Conservation (phyloP, 2,329 filamentous ascomycete genomes). For the Talaromyces sp. region DNA sequence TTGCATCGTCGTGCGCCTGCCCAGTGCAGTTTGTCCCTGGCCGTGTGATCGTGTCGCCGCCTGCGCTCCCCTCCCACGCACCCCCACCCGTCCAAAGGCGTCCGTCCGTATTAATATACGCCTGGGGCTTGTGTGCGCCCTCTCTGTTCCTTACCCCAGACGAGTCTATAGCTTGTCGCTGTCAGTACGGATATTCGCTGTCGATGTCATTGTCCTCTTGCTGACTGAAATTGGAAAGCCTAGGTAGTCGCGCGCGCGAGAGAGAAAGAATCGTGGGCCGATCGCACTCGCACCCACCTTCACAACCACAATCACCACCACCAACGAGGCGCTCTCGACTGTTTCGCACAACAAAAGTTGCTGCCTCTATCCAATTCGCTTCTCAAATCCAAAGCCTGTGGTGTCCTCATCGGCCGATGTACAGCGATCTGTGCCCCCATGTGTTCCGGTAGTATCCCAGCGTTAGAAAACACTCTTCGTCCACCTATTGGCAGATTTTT, state of each 20-base stretch:
- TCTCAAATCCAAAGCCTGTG: background rate
- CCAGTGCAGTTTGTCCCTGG: background rate
- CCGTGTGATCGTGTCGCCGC: background rate
- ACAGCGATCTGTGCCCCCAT: conserved; percentile 29
- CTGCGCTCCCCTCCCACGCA: background rate
- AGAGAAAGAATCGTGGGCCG: background rate
- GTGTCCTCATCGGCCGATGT: conserved; percentile 28
- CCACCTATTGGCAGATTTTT: conserved; percentile 24
- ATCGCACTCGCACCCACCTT: background rate
- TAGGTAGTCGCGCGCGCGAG: background rate
- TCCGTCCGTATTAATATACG: background rate
- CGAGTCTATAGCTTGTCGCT: background rate
- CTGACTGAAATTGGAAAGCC: background rate
- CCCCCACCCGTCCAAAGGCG: background rate
- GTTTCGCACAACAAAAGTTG: background rate
- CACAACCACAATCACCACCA: background rate
- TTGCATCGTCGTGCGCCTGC: background rate
- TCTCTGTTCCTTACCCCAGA: background rate
- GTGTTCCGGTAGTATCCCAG: conserved; percentile 30
- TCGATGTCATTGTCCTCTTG: background rate
- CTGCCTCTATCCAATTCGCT: background rate
- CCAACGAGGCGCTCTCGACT: background rate
- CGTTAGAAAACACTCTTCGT: conserved; percentile 24
- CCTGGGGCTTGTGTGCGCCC: background rate
- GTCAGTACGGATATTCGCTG: background rate